Base-by-base conservation (phyloP, 257 asterid species). In the Solanum medicagineum region DNA sequence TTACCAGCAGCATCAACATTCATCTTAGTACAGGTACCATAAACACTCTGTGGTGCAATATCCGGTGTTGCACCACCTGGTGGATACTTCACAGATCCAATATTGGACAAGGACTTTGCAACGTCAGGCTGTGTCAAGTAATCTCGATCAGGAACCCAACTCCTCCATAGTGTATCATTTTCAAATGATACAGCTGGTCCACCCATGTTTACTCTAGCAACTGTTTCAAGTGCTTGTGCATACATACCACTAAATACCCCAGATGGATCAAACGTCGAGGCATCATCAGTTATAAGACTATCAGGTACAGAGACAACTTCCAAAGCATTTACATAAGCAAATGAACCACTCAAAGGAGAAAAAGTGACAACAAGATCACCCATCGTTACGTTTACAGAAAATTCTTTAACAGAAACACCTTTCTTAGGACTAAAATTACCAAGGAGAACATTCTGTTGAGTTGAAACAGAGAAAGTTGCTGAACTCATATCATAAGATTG, bases 171-270 rank as follows among this genome's bases (percentile, higher is more conserved):
- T 0, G 92, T 89, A 85, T 93, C 95, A 32, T 92, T 89, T 54
- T 51, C 80, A 17, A 85, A 59, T 0, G 93, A 87, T 24, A 93
- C 94, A 3, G 84, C 8, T 8, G 92, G 88, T 0, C 95, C 95
- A 10, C 97, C 97, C 95, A 93, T 91, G 45, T 93, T 93, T 19
- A 93, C 91, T 87, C 95, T 84, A 36, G 83, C 73, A 56, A 92
- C 90, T 2, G 92, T 93, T 85, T 93, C 95, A 8, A 93, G 40
- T n/a, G 93, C 92, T 44, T 84, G 91, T 70, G 51, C 62, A 13
- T 81, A 57, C 29, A 92, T 85, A 26, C 93, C 93, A 47, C 20
- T 84, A 80, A 85, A 93, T 24, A 83, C 36, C 16, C 89, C 93
- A 14, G 85, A n/a, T 11, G 93, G 92, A 40, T 51, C 87, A 85